Evolutionary conservation across 768 basidiomycete genomes (phyloP).

Genomic region (Tylopilus rubrobrunneus): DNA sequence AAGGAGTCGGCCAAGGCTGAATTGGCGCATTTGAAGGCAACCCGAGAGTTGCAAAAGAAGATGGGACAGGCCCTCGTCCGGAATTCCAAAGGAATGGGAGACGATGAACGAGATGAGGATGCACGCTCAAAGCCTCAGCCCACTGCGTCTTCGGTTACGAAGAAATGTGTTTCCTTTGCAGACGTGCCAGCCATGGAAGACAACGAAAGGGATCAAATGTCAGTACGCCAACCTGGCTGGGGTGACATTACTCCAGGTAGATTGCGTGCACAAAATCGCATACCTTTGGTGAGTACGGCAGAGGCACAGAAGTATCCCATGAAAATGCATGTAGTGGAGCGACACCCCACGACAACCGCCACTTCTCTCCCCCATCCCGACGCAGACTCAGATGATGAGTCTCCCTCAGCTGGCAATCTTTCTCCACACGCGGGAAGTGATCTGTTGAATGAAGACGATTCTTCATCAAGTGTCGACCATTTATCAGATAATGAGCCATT

Average conservation of each 20-base stretch:
- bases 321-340: slow-evolving; percentile 69
- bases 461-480: slow-evolving; percentile 23
- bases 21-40: slow-evolving; percentile 35
- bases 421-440: slow-evolving; percentile 34
- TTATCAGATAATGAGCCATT: slow-evolving; percentile 37
- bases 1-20: slow-evolving; percentile 46
- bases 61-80: slow-evolving; percentile 69
- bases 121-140: slow-evolving; percentile 22
- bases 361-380: slow-evolving; percentile 6
- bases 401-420: slow-evolving; percentile 33
- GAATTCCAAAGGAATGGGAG: slow-evolving; percentile 37
- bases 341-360: slow-evolving; percentile 37
- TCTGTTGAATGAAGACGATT: slow-evolving; percentile 15
- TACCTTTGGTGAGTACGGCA: slow-evolving; percentile 30
- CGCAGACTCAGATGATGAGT: slow-evolving; percentile 71
- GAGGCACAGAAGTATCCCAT: slow-evolving; percentile 45
- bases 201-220: slow-evolving; percentile 13
- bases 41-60: slow-evolving; percentile 62
- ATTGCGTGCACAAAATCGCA: slow-evolving; percentile 39
- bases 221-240: slow-evolving; percentile 35
- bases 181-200: slow-evolving; percentile 31
- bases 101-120: slow-evolving; percentile 29
- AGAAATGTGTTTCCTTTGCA: slow-evolving; percentile 67
- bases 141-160: slow-evolving; percentile 32
- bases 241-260: slow-evolving; percentile 54